Evolutionary conservation across 2,329 filamentous ascomycete species (phyloP), one percentile per base, ranked within the genome.

Genomic region (Microcyclospora pomicola): DNA sequence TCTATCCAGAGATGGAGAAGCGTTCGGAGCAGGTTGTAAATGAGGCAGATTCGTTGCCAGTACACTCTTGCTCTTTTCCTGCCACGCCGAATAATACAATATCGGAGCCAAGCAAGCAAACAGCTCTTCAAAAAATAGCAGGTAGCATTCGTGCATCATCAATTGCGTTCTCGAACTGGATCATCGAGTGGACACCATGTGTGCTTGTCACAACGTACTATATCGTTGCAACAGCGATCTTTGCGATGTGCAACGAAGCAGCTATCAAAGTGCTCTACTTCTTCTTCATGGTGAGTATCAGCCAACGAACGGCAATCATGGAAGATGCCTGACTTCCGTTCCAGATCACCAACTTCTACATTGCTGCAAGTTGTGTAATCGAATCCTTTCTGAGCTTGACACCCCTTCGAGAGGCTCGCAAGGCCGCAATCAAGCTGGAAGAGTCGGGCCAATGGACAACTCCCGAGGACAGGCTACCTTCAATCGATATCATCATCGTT

Each of bases 401-500:
- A 2, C 49, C 51, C 3, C 48, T 53, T 27, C 46, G 51, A 15
- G 45, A 52, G 16, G 47, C 50, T 6, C 49, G 49, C 28, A 43
- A 45, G 37, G 48, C 48, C 9, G 49, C 51, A 6, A 51, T 50
- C 31, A 47, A 45, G 16, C 48, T 52, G 9, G 48, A 54, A 33
- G 43, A 35, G 15, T 36, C 34, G 11, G 44, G 46, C 3, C 27
- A 34, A 15, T 48, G 53, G 34, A 45, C 49, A 3, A 50, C 39
- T 3, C 35, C 45, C 28, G 46, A 51, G 16, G 48, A 55, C 34
- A 48, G 47, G 11, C 52, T 68, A 2, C 56, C 58, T 1, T 58
- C 62, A 15, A 53, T 69, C 12, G 65, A 69, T 42, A 51, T 69
- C 24, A 52, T 67, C 37, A 65, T 68, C 38, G 65, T 68, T 3